phyloP scores from a whole-genome alignment of 2,329 filamentous ascomycete species.

The Fusarium sambucinum region DNA sequence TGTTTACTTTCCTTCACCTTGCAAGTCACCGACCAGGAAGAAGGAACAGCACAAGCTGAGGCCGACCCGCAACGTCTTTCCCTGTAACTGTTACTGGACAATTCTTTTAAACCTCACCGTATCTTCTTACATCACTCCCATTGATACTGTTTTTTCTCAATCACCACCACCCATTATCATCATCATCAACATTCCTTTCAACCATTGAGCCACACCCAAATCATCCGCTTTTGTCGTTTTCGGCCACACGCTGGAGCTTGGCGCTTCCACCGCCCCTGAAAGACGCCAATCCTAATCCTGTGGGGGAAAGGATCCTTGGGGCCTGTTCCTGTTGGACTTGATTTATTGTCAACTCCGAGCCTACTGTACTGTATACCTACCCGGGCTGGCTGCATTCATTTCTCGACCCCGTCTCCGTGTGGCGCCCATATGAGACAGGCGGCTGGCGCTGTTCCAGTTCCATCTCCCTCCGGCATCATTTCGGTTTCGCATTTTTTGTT shows the following conservation, averaged over 20 bases:
- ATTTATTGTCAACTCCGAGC: conserved; percentile 9
- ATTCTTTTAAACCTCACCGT: conserved; percentile 28
- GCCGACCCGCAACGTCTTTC: conserved; percentile 20
- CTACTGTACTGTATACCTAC: conserved; percentile 7
- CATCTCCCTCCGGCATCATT: conserved; percentile 47
- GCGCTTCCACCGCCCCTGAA: conserved; percentile 45
- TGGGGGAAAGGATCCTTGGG: conserved; percentile 49
- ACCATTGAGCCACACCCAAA: conserved; percentile 25
- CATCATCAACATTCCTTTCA: conserved; percentile 23
- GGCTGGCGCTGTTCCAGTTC: conserved; percentile 41
- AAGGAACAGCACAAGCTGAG: conserved; percentile 2
- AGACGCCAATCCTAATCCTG: conserved; percentile 44
- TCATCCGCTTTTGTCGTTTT: conserved; percentile 35
- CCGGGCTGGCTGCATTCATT: conserved; percentile 37
- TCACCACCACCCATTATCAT: not conserved
- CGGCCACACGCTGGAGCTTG: conserved; percentile 42
- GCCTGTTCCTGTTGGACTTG: conserved; percentile 4
- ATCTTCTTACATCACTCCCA: conserved; percentile 11
- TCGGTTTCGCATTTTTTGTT: conserved; percentile 36
- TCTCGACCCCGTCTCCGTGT: conserved; percentile 45
- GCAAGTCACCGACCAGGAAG: conserved; percentile 8
- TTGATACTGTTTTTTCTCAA: not conserved
- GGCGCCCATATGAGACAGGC: conserved; percentile 48
- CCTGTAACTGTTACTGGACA: conserved; percentile 11
- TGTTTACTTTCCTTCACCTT: conserved; percentile 10